Conservation (phyloP, 306 rosid species). For the Sechiopsis laciniata region DNA sequence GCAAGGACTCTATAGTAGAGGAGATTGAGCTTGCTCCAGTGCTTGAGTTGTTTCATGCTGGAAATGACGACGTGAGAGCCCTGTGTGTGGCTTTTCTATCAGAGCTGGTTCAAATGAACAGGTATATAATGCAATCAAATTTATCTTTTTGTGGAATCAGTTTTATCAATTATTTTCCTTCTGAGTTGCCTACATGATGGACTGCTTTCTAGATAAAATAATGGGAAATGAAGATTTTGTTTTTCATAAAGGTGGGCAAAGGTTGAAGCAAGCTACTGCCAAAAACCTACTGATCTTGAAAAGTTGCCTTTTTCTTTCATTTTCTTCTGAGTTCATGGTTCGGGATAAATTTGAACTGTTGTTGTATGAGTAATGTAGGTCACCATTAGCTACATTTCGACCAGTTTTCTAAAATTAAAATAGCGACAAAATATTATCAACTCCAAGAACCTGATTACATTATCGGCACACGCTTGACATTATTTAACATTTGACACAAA, state of each 20-base stretch:
- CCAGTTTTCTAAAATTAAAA: neutral
- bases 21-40: constrained; percentile 58
- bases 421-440: neutral
- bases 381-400: neutral
- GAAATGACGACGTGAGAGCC: constrained; percentile 62
- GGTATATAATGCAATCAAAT: constrained; percentile 33
- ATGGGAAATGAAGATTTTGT: constrained; percentile 7
- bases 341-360: neutral
- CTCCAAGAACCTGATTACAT: neutral
- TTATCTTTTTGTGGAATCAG: neutral
- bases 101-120: constrained; percentile 71
- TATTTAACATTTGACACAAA: neutral
- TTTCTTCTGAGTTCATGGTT: neutral
- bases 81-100: constrained; percentile 70
- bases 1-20: constrained; percentile 57
- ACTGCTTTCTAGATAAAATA: neutral
- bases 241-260: neutral
- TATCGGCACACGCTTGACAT: neutral
- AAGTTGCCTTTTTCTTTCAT: neutral
- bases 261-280: neutral
- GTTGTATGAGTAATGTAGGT: neutral
- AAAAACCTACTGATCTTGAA: constrained; percentile 13
- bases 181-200: no score
- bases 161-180: constrained; percentile 11
- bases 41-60: constrained; percentile 71